phyloP scores from a whole-genome alignment of 1,139 yeast genomes.

The Sugiyamaella neomexicana region DNA sequence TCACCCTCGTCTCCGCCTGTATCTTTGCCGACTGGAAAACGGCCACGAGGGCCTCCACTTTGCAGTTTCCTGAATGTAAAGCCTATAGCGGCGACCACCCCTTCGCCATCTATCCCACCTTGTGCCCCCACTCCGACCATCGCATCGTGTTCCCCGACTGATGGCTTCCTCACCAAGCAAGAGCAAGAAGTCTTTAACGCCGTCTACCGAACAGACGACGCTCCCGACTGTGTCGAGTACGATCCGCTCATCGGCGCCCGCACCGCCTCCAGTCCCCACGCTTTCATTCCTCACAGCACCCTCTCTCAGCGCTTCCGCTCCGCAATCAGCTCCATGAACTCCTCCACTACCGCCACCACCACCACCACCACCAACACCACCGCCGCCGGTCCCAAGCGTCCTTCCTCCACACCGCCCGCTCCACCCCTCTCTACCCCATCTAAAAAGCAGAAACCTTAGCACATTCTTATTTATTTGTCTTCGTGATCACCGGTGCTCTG shows the following conservation, averaged over 20 bases:
- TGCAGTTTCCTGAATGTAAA: background rate
- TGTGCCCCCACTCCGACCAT: background rate
- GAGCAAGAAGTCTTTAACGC: conserved; percentile 25
- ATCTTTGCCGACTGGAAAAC: background rate
- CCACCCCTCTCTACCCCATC: too few species aligned
- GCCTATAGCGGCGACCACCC: background rate
- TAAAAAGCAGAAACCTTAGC: too few species aligned
- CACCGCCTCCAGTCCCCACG: conserved; percentile 19
- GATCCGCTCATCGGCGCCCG: conserved; percentile 30
- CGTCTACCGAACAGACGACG: conserved; percentile 24
- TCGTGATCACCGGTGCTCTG: too few species aligned
- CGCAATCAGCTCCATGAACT: conserved; percentile 7
- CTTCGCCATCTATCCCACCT: too few species aligned
- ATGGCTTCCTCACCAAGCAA: conserved; percentile 11
- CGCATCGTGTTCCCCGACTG: conserved; percentile 1
- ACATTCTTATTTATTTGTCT: too few species aligned
- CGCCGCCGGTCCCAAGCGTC: conserved; percentile 2
- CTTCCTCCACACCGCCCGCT: background rate
- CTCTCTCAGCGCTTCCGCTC: conserved; percentile 25
- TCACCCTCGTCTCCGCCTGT: background rate
- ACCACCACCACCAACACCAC: too few species aligned
- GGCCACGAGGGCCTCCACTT: background rate
- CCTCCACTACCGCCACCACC: too few species aligned
- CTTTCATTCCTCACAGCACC: conserved; percentile 28
- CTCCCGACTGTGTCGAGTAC: conserved; percentile 18